Percentiles rank a stretch among this genome's conserved stretches.
Conservation (phyloP, 176 grass and related monocot genomes). For the Oryza australiensis region DNA sequence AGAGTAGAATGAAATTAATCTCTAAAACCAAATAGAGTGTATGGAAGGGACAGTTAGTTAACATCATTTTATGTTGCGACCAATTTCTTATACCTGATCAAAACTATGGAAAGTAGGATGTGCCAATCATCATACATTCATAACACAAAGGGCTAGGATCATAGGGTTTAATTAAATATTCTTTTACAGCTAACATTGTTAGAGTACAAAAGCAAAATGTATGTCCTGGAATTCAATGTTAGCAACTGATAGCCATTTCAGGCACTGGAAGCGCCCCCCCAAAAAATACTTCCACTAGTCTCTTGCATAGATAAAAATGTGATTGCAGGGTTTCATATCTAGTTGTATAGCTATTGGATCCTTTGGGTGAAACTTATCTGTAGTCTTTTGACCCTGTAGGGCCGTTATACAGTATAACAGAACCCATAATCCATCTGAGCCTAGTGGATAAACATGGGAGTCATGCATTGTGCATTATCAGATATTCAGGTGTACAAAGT, state of each 20-base stretch:
- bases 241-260: background rate
- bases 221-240: background rate
- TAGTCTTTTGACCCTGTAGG: background rate
- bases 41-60: background rate
- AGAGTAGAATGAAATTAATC: background rate
- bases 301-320: constrained; percentile 1
- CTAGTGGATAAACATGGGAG: constrained; percentile 25
- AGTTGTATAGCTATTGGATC: background rate
- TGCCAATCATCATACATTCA: background rate
- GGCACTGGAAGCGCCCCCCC: background rate
- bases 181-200: background rate
- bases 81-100: background rate
- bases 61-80: background rate
- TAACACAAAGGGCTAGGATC: background rate
- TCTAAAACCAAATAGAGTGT: background rate
- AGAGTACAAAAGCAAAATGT: background rate
- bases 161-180: background rate
- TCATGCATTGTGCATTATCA: constrained; percentile 12
- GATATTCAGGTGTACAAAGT: background rate
- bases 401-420: background rate
- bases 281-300: background rate
- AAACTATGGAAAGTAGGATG: background rate
- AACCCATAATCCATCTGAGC: background rate
- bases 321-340: background rate
- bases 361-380: background rate